These are phyloP conservation scores for Cladochytrium replicatum DNA, from an alignment of 192 early-diverging fungal species.

Conservation along the genomic window DNA sequence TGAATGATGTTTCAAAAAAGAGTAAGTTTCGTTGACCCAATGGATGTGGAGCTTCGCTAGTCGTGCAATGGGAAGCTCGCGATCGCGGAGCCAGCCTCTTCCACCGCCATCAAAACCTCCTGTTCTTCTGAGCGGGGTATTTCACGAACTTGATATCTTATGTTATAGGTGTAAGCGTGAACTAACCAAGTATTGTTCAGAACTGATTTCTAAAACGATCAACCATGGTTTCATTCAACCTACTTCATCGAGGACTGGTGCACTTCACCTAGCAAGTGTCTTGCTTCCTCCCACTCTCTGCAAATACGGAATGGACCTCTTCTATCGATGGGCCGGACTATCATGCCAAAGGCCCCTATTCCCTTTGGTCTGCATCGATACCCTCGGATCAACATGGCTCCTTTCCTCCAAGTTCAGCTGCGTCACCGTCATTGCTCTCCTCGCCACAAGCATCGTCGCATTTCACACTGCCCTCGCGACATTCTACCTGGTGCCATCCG, in stretches of 20 bases:
- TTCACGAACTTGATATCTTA: too few relatives aligned
- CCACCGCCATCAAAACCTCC: too few relatives aligned
- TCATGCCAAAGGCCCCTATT: conserved; percentile 24
- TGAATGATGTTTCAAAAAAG: too few relatives aligned
- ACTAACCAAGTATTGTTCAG: too few relatives aligned
- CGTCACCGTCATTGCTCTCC: conserved; percentile 26
- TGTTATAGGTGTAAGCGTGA: too few relatives aligned
- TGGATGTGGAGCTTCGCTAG: too few relatives aligned
- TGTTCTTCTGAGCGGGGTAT: too few relatives aligned
- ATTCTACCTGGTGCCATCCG: conserved; percentile 23
- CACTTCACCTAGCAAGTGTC: conserved; percentile 31
- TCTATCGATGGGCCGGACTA: conserved; percentile 4
- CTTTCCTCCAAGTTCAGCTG: conserved; percentile 32
- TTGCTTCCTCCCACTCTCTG: conserved; percentile 33
- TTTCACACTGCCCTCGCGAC: conserved; percentile 33
- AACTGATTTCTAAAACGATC: too few relatives aligned
- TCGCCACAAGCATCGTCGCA: conserved; percentile 27
- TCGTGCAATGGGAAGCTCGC: too few relatives aligned
- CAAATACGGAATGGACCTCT: conserved; percentile 42
- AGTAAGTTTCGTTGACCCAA: too few relatives aligned
- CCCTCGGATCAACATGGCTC: conserved; percentile 30
- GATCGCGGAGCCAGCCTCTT: too few relatives aligned
- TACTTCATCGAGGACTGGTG: conserved; percentile 36
- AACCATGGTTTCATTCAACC: conserved; percentile 39
- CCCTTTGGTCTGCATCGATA: conserved; percentile 35